phyloP scores from a whole-genome alignment of 2,329 filamentous ascomycete genomes.

The Diaporthe humulicola region DNA sequence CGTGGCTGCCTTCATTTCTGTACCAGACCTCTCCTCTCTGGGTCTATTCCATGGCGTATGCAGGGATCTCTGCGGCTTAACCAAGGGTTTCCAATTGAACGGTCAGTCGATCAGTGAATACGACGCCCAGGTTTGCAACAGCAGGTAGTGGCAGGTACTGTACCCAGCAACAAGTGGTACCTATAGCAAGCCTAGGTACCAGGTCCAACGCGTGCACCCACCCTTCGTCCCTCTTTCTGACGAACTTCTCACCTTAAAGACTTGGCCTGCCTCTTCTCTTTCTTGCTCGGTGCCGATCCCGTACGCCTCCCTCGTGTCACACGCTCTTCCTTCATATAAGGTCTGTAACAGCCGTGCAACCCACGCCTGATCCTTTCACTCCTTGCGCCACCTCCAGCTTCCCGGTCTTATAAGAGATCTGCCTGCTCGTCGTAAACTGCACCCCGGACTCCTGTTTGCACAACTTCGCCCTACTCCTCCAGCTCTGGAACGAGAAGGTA shows the following conservation, averaged over 20 bases:
- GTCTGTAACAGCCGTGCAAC: slow-evolving; percentile 24
- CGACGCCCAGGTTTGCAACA: slow-evolving; percentile 3
- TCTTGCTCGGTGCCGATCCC: not conserved
- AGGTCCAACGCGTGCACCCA: not conserved
- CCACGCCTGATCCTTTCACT: slow-evolving; percentile 8
- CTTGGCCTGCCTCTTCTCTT: slow-evolving; percentile 5
- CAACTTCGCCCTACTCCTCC: not conserved
- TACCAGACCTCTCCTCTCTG: not conserved
- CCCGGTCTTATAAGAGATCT: slow-evolving; percentile 25
- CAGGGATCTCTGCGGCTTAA: slow-evolving; percentile 6
- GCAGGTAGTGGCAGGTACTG: not conserved
- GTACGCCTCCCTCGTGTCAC: not conserved
- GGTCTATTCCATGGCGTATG: not conserved
- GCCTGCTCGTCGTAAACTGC: slow-evolving; percentile 10
- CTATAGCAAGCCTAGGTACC: not conserved
- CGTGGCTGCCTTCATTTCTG: not conserved
- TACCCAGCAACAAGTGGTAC: not conserved
- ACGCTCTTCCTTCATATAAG: slow-evolving; percentile 30
- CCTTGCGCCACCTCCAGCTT: slow-evolving; percentile 10
- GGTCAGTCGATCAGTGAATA: slow-evolving; percentile 2
- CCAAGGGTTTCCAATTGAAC: slow-evolving; percentile 6
- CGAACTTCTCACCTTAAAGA: slow-evolving; percentile 22
- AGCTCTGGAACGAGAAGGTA: not conserved
- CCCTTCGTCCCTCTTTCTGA: not conserved
- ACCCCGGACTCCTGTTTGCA: not conserved